phyloP scores from a whole-genome alignment of 306 rosid species.

The Castanospermum australe region DNA sequence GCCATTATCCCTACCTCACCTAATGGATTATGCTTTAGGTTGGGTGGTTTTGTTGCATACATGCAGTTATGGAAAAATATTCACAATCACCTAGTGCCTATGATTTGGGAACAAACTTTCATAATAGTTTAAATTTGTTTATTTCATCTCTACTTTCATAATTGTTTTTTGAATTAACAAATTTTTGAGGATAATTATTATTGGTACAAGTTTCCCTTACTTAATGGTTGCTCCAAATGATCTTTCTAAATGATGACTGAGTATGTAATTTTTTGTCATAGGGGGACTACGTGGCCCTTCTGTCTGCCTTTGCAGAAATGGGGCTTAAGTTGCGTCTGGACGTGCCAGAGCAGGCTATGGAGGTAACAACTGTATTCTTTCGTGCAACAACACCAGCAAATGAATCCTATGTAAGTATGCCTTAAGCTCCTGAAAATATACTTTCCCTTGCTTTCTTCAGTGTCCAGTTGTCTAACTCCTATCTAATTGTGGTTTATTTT shows the following conservation, averaged over 20 bases:
- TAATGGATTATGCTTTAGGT: conserved; percentile 4
- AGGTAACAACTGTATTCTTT: conserved; percentile 71
- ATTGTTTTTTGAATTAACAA: background rate
- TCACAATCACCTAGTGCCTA: background rate
- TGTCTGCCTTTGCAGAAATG: conserved; percentile 97
- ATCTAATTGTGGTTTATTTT: conserved; percentile 30
- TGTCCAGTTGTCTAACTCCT: conserved; percentile 16
- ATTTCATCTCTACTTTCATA: background rate
- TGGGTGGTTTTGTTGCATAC: conserved; percentile 15
- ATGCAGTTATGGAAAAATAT: background rate
- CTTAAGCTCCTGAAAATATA: conserved; percentile 18
- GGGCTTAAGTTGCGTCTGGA: conserved; percentile 93
- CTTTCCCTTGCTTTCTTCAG: background rate
- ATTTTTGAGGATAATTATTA: conserved; percentile 6
- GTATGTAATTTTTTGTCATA: conserved; percentile 41
- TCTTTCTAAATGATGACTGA: conserved; percentile 19
- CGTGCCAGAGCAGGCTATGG: conserved; percentile 97
- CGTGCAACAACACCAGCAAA: conserved; percentile 80
- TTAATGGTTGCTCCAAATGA: conserved; percentile 10
- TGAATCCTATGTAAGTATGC: conserved; percentile 62
- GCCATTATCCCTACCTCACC: conserved; percentile 2
- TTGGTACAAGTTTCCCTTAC: background rate
- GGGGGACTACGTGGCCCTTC: conserved; percentile 96
- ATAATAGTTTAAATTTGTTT: background rate
- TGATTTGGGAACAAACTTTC: conserved; percentile 10